A percentile compares a stretch with the other conserved stretches of the same genome.
Conservation (phyloP, 108 stramenopile genomes). For the Conticribra guillardii region DNA sequence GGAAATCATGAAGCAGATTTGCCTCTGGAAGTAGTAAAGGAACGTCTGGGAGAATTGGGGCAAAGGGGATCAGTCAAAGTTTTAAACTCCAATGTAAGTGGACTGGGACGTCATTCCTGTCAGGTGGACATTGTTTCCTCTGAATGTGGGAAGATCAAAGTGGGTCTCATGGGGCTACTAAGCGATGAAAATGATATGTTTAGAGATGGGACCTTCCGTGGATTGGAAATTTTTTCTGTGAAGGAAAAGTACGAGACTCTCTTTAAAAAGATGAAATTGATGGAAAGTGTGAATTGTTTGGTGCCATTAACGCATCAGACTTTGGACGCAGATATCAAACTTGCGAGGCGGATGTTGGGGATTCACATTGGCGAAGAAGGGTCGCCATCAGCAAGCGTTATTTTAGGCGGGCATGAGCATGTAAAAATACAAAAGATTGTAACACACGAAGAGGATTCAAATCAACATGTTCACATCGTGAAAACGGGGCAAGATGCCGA, state of each 20-base stretch:
- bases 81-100: constrained; percentile 71
- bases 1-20: constrained; percentile 88
- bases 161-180: constrained; percentile 74
- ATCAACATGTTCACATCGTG: constrained; percentile 52
- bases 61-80: constrained; percentile 38
- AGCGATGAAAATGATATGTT: constrained; percentile 74
- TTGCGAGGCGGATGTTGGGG: constrained; percentile 54
- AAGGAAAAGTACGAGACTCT: constrained; percentile 42
- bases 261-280: constrained; percentile 18
- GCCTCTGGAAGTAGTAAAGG: constrained; percentile 42
- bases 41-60: constrained; percentile 50
- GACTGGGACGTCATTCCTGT: constrained; percentile 28
- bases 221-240: constrained; percentile 59
- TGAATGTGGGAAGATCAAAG: constrained; percentile 34
- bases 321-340: constrained; percentile 54
- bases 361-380: not conserved
- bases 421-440: constrained; percentile 60
- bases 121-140: constrained; percentile 43
- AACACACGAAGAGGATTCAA: not conserved
- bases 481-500: constrained; percentile 75
- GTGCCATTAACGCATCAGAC: constrained; percentile 79
- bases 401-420: constrained; percentile 89
- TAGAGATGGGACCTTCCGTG: constrained; percentile 70
- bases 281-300: constrained; percentile 33
- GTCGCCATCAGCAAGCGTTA: constrained; percentile 37